Conservation (phyloP, 1,139 yeast genomes). For the Taphrina wiesneri region DNA sequence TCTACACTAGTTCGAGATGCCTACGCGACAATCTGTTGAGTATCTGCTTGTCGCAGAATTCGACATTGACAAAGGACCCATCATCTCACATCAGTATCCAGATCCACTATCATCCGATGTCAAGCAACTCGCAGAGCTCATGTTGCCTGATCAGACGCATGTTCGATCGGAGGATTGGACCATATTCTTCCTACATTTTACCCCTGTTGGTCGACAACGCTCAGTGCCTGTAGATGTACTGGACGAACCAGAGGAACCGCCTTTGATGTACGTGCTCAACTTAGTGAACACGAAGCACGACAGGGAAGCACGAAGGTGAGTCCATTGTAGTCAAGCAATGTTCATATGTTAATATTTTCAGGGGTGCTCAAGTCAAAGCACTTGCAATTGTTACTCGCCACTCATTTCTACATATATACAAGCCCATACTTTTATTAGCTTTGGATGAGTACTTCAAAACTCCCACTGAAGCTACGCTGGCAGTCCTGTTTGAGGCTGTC, state of each 20-base stretch:
- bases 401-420: conserved; percentile 58
- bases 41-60: conserved; percentile 55
- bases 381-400: conserved; percentile 57
- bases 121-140: conserved; percentile 51
- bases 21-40: conserved; percentile 42
- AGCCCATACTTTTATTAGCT: conserved; percentile 58
- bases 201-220: conserved; percentile 21
- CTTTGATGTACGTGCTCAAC: conserved; percentile 58
- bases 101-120: conserved; percentile 52
- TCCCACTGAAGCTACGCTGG: conserved; percentile 43
- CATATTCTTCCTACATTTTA: conserved; percentile 51
- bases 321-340: not conserved
- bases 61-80: conserved; percentile 65
- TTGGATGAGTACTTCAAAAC: conserved; percentile 51
- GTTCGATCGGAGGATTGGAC: conserved; percentile 63
- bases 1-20: too few relatives aligned
- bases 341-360: conserved; percentile 40
- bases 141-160: conserved; percentile 69
- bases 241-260: conserved; percentile 42
- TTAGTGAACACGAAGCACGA: conserved; percentile 59
- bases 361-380: conserved; percentile 62
- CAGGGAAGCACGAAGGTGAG: conserved; percentile 43
- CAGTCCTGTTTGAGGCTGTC: conserved; percentile 49
- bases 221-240: conserved; percentile 42
- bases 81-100: conserved; percentile 58